phyloP scores from a whole-genome alignment of 2,329 filamentous ascomycete genomes.

The Diaporthe ampelina region DNA sequence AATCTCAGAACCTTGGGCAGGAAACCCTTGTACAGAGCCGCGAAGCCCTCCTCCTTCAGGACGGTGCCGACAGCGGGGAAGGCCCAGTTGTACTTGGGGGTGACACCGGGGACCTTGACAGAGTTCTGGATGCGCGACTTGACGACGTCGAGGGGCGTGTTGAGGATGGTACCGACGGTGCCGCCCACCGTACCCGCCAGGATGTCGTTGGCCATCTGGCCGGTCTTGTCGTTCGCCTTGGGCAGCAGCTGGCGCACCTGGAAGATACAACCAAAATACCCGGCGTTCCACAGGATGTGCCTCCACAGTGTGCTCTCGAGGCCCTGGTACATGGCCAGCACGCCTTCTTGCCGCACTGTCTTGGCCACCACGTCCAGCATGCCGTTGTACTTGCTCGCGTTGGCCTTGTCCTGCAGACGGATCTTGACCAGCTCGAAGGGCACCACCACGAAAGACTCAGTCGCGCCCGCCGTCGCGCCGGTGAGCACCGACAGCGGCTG shows the following conservation, averaged over 20 bases:
- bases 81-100: conserved; percentile 99
- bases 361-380: conserved; percentile 85
- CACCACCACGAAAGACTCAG: conserved; percentile 96
- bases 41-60: conserved; percentile 92
- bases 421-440: conserved; percentile 99
- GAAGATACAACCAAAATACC: conserved; percentile 99
- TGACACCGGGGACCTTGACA: conserved; percentile 81
- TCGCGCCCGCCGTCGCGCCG: conserved; percentile 93
- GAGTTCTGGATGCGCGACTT: conserved; percentile 99
- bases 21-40: conserved; percentile 97
- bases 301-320: conserved; percentile 98
- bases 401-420: conserved; percentile 94
- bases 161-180: conserved; percentile 87
- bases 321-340: conserved; percentile 93
- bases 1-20: conserved; percentile 90
- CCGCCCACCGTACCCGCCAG: conserved; percentile 90
- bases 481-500: conserved; percentile 93
- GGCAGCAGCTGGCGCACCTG: conserved; percentile 91
- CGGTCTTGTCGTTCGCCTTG: conserved; percentile 81
- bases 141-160: conserved; percentile 96
- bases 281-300: conserved; percentile 85
- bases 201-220: conserved; percentile 89
- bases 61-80: conserved; percentile 89
- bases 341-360: conserved; percentile 86
- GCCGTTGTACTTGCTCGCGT: conserved; percentile 87